Conservation (phyloP, 768 basidiomycete species). For the Coprinopsis strossmayeri region DNA sequence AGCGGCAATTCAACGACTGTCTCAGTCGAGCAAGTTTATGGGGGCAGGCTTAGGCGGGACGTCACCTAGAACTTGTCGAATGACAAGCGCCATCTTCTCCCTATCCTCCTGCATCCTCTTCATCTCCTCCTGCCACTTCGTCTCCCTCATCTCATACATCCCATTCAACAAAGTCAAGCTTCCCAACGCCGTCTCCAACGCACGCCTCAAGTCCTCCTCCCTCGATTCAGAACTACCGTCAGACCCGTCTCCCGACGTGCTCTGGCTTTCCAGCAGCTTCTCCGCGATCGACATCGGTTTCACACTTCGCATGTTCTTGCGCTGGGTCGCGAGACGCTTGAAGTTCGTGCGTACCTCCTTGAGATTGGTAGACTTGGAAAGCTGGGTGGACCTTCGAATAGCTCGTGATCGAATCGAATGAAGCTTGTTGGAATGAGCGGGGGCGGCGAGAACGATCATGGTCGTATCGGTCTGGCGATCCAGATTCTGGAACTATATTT, state of each 20-base stretch:
- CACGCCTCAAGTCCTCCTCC: conserved; percentile 51
- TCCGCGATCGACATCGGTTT: conserved; percentile 38
- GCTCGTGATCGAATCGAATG: conserved; percentile 62
- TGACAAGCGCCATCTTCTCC: conserved; percentile 56
- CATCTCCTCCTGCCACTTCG: conserved; percentile 69
- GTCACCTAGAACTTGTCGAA: conserved; percentile 56
- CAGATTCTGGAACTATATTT: conserved; percentile 61
- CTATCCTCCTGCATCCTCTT: conserved; percentile 56
- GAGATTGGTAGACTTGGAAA: conserved; percentile 44
- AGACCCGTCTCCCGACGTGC: conserved; percentile 45
- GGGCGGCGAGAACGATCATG: conserved; percentile 66
- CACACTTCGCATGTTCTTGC: conserved; percentile 37
- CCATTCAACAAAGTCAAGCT: conserved; percentile 56
- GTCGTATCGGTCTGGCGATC: conserved; percentile 81
- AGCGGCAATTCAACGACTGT: not conserved
- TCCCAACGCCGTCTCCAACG: conserved; percentile 59
- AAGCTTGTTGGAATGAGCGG: conserved; percentile 64
- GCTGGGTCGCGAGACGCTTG: conserved; percentile 49
- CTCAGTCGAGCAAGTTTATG: not conserved
- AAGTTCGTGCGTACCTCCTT: conserved; percentile 50
- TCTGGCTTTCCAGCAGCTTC: conserved; percentile 40
- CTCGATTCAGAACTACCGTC: conserved; percentile 45
- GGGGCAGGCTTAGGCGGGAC: conserved; percentile 2
- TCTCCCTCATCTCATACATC: conserved; percentile 65
- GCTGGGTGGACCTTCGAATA: conserved; percentile 48